A percentile compares a stretch with the other conserved stretches of the same genome.
Conservation (phyloP, 352 stramenopile species). For the Globisporangium alternatum region DNA sequence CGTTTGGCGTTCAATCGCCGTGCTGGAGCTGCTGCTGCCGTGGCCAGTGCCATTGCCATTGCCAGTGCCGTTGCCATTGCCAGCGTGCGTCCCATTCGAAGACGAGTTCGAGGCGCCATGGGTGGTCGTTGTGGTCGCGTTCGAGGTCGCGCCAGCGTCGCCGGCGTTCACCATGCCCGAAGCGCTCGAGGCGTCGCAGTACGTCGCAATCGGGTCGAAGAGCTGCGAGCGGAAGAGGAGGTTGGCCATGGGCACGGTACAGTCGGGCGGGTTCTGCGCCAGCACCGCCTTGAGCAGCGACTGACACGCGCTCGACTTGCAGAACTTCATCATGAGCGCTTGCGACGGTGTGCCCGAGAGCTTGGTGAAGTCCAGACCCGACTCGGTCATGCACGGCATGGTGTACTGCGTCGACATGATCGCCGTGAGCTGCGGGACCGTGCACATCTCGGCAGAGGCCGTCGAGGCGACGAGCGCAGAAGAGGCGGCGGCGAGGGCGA, state of each 20-base stretch:
- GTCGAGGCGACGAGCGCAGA: background rate
- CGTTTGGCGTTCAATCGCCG: background rate
- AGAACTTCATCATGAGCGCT: slow-evolving; percentile 7
- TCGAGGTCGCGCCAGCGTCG: background rate
- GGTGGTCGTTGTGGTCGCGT: background rate
- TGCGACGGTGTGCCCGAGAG: slow-evolving; percentile 5
- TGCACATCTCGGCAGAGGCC: background rate
- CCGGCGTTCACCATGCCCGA: background rate
- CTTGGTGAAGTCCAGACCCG: slow-evolving; percentile 5
- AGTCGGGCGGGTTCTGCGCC: slow-evolving; percentile 13
- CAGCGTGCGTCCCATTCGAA: background rate
- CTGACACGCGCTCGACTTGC: slow-evolving; percentile 7
- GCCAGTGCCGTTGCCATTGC: too few relatives aligned
- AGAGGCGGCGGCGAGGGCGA: background rate
- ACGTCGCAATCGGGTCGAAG: slow-evolving; percentile 6
- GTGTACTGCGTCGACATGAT: slow-evolving; percentile 5
- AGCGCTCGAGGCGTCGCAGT: background rate
- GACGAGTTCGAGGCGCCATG: background rate
- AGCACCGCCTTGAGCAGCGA: slow-evolving; percentile 14
- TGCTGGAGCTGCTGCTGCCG: background rate
- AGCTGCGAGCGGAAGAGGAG: slow-evolving; percentile 10
- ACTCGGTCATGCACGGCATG: slow-evolving; percentile 8
- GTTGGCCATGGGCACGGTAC: slow-evolving; percentile 3
- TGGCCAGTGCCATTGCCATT: too few relatives aligned
- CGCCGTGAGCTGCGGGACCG: slow-evolving; percentile 4